Percentiles rank a stretch among this genome's conserved stretches.
These are phyloP conservation scores for Alnus glutinosa DNA, from an alignment of 306 rosid genomes.

Conservation along the genomic window DNA sequence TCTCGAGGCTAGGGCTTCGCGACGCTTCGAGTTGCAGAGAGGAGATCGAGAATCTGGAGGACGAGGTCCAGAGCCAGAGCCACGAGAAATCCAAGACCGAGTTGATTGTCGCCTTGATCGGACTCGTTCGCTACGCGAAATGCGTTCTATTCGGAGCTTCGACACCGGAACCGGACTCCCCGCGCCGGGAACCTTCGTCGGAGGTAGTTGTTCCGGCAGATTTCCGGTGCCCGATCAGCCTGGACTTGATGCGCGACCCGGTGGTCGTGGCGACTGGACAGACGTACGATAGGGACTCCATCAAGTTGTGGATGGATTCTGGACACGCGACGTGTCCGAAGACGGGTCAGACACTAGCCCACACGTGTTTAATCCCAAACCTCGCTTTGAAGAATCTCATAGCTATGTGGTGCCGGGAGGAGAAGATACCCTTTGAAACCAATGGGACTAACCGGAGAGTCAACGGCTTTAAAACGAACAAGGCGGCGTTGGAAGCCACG, in stretches of 20 bases:
- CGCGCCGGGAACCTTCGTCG: slow-evolving; percentile 31
- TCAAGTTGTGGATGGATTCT: slow-evolving; percentile 74
- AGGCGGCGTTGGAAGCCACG: slow-evolving; percentile 77
- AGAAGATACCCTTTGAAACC: slow-evolving; percentile 59
- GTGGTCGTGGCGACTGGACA: slow-evolving; percentile 96
- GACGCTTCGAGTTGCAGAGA: slow-evolving; percentile 67
- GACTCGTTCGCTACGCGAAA: slow-evolving; percentile 78
- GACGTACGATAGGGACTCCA: slow-evolving; percentile 81
- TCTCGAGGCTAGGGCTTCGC: slow-evolving; percentile 48
- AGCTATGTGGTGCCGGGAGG: slow-evolving; percentile 81
- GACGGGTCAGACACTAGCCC: slow-evolving; percentile 77
- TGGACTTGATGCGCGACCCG: slow-evolving; percentile 82
- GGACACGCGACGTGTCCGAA: slow-evolving; percentile 96
- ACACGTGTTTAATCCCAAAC: slow-evolving; percentile 67
- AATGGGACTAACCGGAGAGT: slow-evolving; percentile 31
- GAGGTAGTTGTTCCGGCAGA: slow-evolving; percentile 60
- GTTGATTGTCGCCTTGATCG: slow-evolving; percentile 59
- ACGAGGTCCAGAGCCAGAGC: slow-evolving; percentile 61
- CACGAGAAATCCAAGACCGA: slow-evolving; percentile 69
- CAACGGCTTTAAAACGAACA: slow-evolving; percentile 45
- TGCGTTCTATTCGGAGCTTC: slow-evolving; percentile 83
- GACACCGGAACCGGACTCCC: slow-evolving; percentile 24
- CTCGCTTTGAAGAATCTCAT: slow-evolving; percentile 65
- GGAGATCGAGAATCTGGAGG: slow-evolving; percentile 73
- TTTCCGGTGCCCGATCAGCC: slow-evolving; percentile 77